These are phyloP conservation scores for Rubia yunnanensis DNA, from an alignment of 257 asterid genomes.

Conservation along the genomic window DNA sequence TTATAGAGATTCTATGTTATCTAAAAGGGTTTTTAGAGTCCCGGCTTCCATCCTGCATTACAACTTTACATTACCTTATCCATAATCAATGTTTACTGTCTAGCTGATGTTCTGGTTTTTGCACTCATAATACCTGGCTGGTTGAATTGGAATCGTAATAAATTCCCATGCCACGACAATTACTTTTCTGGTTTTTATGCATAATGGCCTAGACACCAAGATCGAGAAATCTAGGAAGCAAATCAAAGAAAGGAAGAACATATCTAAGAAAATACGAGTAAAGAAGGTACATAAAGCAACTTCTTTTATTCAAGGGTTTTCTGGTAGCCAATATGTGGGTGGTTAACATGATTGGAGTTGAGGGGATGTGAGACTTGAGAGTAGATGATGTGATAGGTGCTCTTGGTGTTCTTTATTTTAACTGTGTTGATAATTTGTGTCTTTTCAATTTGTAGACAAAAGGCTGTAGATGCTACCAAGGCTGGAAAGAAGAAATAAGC, in stretches of 20 bases:
- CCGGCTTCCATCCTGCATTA: neutral
- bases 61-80: neutral
- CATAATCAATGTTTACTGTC: neutral
- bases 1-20: neutral
- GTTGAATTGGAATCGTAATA: neutral
- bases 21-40: too few relatives aligned
- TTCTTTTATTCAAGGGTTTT: neutral
- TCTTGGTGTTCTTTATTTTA: neutral
- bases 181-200: conserved; percentile 5
- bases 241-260: conserved; percentile 9
- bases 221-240: conserved; percentile 13
- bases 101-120: neutral
- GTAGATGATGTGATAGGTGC: neutral
- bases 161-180: too few relatives aligned
- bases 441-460: conserved; percentile 40
- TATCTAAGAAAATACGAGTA: conserved; percentile 4
- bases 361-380: too few relatives aligned
- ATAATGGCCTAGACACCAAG: conserved; percentile 22
- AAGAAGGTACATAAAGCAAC: neutral
- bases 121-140: neutral
- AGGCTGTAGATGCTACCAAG: conserved; percentile 76
- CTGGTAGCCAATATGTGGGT: too few relatives aligned
- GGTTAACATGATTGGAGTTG: too few relatives aligned
- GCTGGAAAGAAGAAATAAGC: conserved; percentile 65
- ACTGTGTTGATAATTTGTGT: neutral